These are phyloP conservation scores for Penicillium egyptiacum DNA, from an alignment of 495 filamentous ascomycete genomes.

Conservation along the genomic window DNA sequence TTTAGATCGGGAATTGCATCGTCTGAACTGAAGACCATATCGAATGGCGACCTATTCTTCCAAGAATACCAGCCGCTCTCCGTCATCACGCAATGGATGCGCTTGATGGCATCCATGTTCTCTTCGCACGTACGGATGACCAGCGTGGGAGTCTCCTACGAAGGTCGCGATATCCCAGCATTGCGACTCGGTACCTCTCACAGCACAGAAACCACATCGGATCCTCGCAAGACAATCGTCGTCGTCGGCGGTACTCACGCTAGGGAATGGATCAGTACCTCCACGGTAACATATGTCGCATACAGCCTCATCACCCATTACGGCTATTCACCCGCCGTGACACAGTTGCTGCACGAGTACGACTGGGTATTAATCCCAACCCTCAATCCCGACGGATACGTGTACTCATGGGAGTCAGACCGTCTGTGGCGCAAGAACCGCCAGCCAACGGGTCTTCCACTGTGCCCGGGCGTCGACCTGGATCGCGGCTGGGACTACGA, in stretches of 20 bases:
- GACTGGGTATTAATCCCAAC: conserved; percentile 90
- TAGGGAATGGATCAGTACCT: conserved; percentile 93
- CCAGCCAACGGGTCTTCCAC: conserved; percentile 75
- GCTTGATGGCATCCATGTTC: conserved; percentile 83
- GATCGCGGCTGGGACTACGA: conserved; percentile 82
- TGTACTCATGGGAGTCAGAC: conserved; percentile 89
- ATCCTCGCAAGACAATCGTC: conserved; percentile 72
- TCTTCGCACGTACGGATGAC: conserved; percentile 70
- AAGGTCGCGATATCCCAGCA: conserved; percentile 81
- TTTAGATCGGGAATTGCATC: conserved; percentile 33
- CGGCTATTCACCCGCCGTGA: conserved; percentile 64
- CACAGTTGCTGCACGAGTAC: conserved; percentile 73
- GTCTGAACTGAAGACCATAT: conserved; percentile 34
- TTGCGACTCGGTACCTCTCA: conserved; percentile 70
- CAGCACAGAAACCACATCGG: conserved; percentile 38
- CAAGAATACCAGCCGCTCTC: conserved; percentile 79
- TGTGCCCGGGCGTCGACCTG: conserved; percentile 86
- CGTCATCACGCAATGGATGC: conserved; percentile 86
- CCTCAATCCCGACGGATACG: conserved; percentile 90
- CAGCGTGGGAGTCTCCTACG: conserved; percentile 76
- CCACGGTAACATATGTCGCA: conserved; percentile 85
- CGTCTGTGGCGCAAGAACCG: conserved; percentile 95
- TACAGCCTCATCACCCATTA: conserved; percentile 86
- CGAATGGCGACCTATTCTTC: conserved; percentile 73
- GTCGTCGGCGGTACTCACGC: conserved; percentile 85